Evolutionary conservation across 257 asterid species (phyloP), one percentile per base, ranked within the genome.

Genomic region (Henckelia pumila): DNA sequence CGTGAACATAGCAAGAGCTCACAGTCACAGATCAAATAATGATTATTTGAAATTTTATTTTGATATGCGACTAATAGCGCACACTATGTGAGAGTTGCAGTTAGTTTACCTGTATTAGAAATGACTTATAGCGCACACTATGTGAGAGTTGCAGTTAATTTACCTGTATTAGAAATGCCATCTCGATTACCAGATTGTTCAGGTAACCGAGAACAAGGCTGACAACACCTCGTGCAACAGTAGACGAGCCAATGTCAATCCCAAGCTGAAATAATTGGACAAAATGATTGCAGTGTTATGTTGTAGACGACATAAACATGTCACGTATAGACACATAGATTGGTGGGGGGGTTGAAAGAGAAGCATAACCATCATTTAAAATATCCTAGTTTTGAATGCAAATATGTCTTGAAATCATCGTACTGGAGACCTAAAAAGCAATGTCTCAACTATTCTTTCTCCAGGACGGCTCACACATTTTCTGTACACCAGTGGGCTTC

Each of bases 131-230:
- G 21, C 25, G 33, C 52, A 19, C 28, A 4, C 11, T 37, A 57
- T 17, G 44, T 8, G 20, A 37, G 22, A 40, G 24, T 22, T 29
- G 4, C 52, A 40, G 19, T 0, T 40, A 37, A 28, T 65, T 64
- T 83, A 89, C 95, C 95, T 86, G 92, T 75, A 88, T 81, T 72
- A 91, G 69, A 73, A 91, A 91, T 52, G 96, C 97, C 93, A 91
- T 82, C 83, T 88, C 97, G 25, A 88, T 86, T 22, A 91, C 89
- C 68, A 91, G 82, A 73, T 88, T 91, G 83, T 85, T 83, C 53
- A 91, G 84, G 82, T 91, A 86, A 19, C 97, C 97, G 8, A 86
- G 81, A 73, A 88, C 97, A 60, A 91, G 95, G 81, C 81, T 91
- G 78, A 82, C 93, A 40, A 91, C 96, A n/a, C 95, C 93, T 69